Base-by-base conservation (phyloP, 2,329 filamentous ascomycete genomes). In the Didymella exigua region DNA sequence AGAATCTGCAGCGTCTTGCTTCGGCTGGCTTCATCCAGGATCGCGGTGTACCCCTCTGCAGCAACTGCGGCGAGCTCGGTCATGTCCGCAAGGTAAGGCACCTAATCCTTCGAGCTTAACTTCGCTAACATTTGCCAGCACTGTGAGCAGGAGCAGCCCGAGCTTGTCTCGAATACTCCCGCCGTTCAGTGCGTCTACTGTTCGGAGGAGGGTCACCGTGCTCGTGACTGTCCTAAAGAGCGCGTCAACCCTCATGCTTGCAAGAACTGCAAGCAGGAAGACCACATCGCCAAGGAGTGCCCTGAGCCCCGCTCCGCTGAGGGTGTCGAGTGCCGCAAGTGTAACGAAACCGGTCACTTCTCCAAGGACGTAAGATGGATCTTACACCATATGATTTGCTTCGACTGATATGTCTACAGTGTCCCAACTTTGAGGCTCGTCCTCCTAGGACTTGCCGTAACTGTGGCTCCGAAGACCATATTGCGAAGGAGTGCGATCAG, bases 101-200 rank as follows among this genome's bases (percentile, higher is more conserved):
- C n/a, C 9, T n/a, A 8, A 34, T 3, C 7, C 9, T 18, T 21
- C n/a, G 9, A 34, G 31, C n/a, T 11, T 7, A 8, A 27, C 21
- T 26, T 24, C 11, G 37, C 58, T 66, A 50, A 66, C 45, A 7
- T 10, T 5, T 6, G 16, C 13, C n/a, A 84, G 73, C 69, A 74
- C 45, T 91, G 89, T 68, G 78, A 81, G 2, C 71, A 86, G 67
- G 86, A 89, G 59, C 80, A 78, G 60, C 56, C 70, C 0, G 84
- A 87, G 66, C 75, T 68, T 21, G 69, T 73, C 38, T 60, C 2
- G 75, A 81, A 34, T 66, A 73, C 13, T 64, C 79, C 31, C 0
- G 75, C 77, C 18, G 81, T 89, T 43, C 79, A 78, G 41, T 91
- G 89, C 70, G 82, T 78, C 76, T 88, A 90, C 75, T 91, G 89